Evolutionary conservation across 192 early-diverging fungal genomes (phyloP), one percentile per base, ranked within the genome.

Genomic region (Coemansia sp.): DNA sequence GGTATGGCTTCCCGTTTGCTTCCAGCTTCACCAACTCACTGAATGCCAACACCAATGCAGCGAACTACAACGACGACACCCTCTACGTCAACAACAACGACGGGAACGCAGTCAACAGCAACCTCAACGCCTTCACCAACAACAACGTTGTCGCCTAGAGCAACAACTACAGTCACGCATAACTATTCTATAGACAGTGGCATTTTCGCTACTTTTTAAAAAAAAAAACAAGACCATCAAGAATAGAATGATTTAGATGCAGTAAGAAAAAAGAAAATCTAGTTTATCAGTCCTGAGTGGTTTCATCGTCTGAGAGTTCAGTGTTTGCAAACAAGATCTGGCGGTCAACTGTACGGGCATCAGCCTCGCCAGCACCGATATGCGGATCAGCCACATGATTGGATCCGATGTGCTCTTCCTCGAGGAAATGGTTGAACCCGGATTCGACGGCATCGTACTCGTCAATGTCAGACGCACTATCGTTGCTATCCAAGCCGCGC

Each of bases 401-500:
- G 2, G 54, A 10, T 25, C 45, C 59, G 36, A 68, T 35, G 0
- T 67, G 14, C 29, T 81, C 79, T 36, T 81, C 78, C 8, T 81
- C 73, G 48, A 81, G 66, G 49, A 81, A 73, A 52, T 81, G 79
- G 54, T 73, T 81, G 43, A 81, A 81, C 9, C 74, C 73, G 20
- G 74, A 74, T 25, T 81, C 79, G 42, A 81, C 59, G 50, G 69
- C 79, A 66, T 81, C 79, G 38, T 75, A 80, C 54, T 71, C 77
- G 35, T 81, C 79, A 4, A 63, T 15, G 13, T 45, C 42, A 17
- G 42, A 45, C 5, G n/a, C 65, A 2, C 20, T 25, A 4, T 62
- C 67, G 19, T 36, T 36, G 34, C 62, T 46, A 42, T 63, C 67
- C 10, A 58, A 43, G n/a, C 46, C 62, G 6, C 41, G 38, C 5